These are phyloP conservation scores for Poa pratensis DNA, from an alignment of 176 grass and related monocot species.

Conservation along the genomic window DNA sequence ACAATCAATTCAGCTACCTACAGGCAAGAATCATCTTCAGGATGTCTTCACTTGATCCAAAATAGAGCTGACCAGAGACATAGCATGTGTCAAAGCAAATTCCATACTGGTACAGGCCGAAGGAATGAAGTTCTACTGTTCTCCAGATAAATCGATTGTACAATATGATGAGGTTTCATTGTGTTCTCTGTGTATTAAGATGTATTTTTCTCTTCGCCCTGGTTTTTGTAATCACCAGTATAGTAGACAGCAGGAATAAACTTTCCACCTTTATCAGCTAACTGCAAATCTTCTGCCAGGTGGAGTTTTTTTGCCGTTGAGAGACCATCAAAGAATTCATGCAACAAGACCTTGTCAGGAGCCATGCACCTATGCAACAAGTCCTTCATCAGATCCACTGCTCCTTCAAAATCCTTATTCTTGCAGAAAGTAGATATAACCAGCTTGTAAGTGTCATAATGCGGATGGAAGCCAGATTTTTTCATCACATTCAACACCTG, in stretches of 20 bases:
- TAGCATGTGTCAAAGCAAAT: neutral
- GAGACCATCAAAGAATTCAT: slow-evolving; percentile 69
- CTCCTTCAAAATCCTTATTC: slow-evolving; percentile 88
- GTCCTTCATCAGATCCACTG: slow-evolving; percentile 66
- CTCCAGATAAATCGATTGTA: neutral
- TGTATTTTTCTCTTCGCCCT: slow-evolving; percentile 16
- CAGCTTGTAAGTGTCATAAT: slow-evolving; percentile 51
- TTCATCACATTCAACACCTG: slow-evolving; percentile 82
- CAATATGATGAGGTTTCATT: neutral
- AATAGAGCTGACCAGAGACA: neutral
- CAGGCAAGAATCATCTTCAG: slow-evolving; percentile 1
- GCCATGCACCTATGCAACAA: slow-evolving; percentile 66
- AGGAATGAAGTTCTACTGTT: slow-evolving; percentile 1
- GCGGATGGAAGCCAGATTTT: slow-evolving; percentile 63
- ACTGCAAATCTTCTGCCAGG: slow-evolving; percentile 56
- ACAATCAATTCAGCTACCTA: neutral
- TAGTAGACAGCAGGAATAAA: slow-evolving; percentile 69
- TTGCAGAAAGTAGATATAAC: slow-evolving; percentile 76
- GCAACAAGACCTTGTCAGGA: slow-evolving; percentile 64
- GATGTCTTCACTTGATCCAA: neutral
- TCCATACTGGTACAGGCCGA: neutral
- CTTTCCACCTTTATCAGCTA: slow-evolving; percentile 34
- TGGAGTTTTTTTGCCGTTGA: slow-evolving; percentile 55
- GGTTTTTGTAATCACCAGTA: slow-evolving; percentile 42
- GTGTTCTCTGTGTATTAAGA: slow-evolving; percentile 26